A percentile compares a stretch with the other conserved stretches of the same genome.
These are phyloP conservation scores for Vanilla planifolia DNA, from an alignment of 106 monocot genomes.

Conservation along the genomic window DNA sequence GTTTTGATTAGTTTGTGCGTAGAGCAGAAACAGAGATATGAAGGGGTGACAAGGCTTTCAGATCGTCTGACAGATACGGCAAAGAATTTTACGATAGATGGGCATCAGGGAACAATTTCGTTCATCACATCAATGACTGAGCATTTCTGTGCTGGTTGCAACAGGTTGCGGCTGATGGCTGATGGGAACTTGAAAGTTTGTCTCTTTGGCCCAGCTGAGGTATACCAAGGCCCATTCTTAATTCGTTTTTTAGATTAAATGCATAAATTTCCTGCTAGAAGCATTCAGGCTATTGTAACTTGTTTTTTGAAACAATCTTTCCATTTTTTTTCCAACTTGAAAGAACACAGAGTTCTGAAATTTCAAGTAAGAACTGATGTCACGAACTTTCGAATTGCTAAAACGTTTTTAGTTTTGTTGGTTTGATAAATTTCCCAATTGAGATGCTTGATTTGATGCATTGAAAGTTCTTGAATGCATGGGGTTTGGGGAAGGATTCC, in stretches of 20 bases:
- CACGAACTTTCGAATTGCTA: too few relatives aligned
- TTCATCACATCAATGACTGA: conserved; percentile 99
- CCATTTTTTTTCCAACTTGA: too few relatives aligned
- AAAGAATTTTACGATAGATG: conserved; percentile 87
- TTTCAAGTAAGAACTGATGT: too few relatives aligned
- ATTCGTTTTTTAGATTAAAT: neutral
- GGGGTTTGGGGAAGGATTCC: too few relatives aligned
- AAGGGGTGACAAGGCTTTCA: conserved; percentile 51
- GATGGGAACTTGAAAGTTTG: conserved; percentile 99
- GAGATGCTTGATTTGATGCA: too few relatives aligned
- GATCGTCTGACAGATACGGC: conserved; percentile 83
- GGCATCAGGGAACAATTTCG: conserved; percentile 78
- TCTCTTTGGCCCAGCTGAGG: conserved; percentile 97
- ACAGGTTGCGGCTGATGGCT: conserved; percentile 86
- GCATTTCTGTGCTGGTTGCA: conserved; percentile 96
- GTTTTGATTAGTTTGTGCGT: conserved; percentile 1
- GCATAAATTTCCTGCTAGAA: too few relatives aligned
- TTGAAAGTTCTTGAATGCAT: too few relatives aligned
- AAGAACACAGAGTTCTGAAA: too few relatives aligned
- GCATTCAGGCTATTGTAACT: too few relatives aligned
- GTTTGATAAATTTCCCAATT: too few relatives aligned
- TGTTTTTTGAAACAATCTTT: neutral
- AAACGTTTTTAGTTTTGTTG: too few relatives aligned
- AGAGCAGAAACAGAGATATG: conserved; percentile 39
- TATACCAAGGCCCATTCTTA: conserved; percentile 16